phyloP scores from a whole-genome alignment of 306 rosid species.

The Alnus glutinosa region DNA sequence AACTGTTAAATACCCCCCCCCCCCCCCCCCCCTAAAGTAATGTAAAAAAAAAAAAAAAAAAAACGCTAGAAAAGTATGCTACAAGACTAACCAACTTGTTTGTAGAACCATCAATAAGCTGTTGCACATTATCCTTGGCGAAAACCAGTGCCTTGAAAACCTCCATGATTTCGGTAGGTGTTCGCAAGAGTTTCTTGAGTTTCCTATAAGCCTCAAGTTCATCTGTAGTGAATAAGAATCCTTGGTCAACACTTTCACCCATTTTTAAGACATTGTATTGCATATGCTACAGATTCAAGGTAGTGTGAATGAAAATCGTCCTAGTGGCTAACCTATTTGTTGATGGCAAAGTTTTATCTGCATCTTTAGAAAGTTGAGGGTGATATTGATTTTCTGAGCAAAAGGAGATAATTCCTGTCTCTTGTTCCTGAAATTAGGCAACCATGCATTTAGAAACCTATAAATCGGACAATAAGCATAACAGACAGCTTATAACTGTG shows the following conservation, averaged over 20 bases:
- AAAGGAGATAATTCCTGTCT: too few species aligned
- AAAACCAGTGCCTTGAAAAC: conserved; percentile 31
- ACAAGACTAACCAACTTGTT: conserved; percentile 32
- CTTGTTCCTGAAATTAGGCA: too few species aligned
- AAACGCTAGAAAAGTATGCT: background rate
- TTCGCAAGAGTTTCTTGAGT: conserved; percentile 12
- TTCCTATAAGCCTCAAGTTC: conserved; percentile 14
- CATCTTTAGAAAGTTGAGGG: too few species aligned
- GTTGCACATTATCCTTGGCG: conserved; percentile 14
- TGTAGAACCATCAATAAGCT: conserved; percentile 46
- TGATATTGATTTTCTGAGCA: too few species aligned
- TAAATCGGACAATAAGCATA: too few species aligned
- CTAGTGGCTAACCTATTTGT: conserved; percentile 45
- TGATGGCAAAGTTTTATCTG: conserved; percentile 18
- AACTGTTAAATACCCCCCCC: background rate
- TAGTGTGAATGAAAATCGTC: too few species aligned
- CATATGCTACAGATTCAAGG: too few species aligned
- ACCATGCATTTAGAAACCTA: too few species aligned
- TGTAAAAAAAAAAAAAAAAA: too few species aligned
- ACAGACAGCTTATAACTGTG: too few species aligned
- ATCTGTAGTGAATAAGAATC: conserved; percentile 16
- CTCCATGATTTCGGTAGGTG: conserved; percentile 39
- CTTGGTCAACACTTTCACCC: background rate
- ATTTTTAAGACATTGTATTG: too few species aligned
- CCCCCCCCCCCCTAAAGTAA: too few species aligned